A percentile compares a stretch with the other conserved stretches of the same genome.
Evolutionary conservation across 2,329 filamentous ascomycete species (phyloP).

Genomic region (Penicillium sp.): DNA sequence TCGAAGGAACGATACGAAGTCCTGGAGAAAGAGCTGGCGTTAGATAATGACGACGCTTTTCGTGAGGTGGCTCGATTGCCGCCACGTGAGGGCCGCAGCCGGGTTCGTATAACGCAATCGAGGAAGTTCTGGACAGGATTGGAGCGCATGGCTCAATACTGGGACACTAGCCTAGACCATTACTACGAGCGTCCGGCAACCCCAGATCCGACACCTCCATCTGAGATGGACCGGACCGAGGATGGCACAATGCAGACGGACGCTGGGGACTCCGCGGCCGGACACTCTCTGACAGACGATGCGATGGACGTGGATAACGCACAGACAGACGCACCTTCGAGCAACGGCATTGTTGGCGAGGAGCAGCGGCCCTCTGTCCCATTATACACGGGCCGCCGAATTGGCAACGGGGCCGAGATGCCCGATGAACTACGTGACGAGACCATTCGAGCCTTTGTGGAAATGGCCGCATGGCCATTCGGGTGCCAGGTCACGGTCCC

Average conservation of each 20-base stretch:
- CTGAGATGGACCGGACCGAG: conserved; percentile 14
- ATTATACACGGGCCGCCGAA: conserved; percentile 51
- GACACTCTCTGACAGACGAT: conserved; percentile 15
- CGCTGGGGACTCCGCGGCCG: conserved; percentile 5
- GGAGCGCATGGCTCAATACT: conserved; percentile 53
- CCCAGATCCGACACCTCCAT: conserved; percentile 16
- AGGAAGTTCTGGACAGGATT: conserved; percentile 54
- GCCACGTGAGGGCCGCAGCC: conserved; percentile 38
- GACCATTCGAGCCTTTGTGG: conserved; percentile 48
- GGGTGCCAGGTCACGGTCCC: conserved; percentile 45
- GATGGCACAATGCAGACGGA: conserved; percentile 18
- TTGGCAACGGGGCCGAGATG: conserved; percentile 51
- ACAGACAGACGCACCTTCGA: neutral
- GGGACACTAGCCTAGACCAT: conserved; percentile 52
- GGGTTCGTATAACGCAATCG: conserved; percentile 47
- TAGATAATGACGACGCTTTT: conserved; percentile 51
- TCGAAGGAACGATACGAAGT: conserved; percentile 43
- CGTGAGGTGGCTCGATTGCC: conserved; percentile 45
- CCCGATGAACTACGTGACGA: conserved; percentile 51
- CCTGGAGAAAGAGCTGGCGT: conserved; percentile 44
- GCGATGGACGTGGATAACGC: conserved; percentile 22
- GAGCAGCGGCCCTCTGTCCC: conserved; percentile 11
- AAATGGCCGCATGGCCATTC: conserved; percentile 52
- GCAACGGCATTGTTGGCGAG: neutral
- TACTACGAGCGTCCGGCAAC: conserved; percentile 40